These are phyloP conservation scores for Chytriomyces sp. DNA, from an alignment of 192 early-diverging fungal species.

Conservation along the genomic window DNA sequence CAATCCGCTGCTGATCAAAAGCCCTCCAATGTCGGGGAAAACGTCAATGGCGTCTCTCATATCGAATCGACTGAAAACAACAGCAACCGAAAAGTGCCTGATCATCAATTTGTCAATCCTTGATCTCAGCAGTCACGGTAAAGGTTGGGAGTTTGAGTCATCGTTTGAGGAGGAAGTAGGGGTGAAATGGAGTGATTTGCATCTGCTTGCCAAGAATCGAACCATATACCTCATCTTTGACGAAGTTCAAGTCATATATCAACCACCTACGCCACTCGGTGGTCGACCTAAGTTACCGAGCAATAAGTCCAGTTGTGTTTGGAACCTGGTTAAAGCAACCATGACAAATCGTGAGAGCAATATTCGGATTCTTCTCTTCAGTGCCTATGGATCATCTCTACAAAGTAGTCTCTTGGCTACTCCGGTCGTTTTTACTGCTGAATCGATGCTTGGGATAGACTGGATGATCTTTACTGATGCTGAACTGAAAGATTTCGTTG, in stretches of 20 bases:
- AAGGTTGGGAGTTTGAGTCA: neutral
- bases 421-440: neutral
- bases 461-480: no score
- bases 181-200: neutral
- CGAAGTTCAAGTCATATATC: neutral
- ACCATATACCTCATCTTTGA: neutral
- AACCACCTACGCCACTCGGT: conserved; percentile 1
- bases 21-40: conserved; percentile 1
- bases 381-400: neutral
- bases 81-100: neutral
- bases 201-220: neutral
- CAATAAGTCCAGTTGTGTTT: neutral
- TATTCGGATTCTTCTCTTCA: neutral
- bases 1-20: conserved; percentile 11
- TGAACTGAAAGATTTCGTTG: neutral
- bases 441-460: neutral
- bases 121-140: neutral
- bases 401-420: neutral
- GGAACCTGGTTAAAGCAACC: neutral
- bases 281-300: neutral
- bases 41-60: neutral
- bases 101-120: neutral
- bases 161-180: neutral
- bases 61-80: neutral
- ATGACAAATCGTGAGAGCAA: neutral